Conservation (phyloP, 352 stramenopile genomes). For the Aphanomyces stellatus region DNA sequence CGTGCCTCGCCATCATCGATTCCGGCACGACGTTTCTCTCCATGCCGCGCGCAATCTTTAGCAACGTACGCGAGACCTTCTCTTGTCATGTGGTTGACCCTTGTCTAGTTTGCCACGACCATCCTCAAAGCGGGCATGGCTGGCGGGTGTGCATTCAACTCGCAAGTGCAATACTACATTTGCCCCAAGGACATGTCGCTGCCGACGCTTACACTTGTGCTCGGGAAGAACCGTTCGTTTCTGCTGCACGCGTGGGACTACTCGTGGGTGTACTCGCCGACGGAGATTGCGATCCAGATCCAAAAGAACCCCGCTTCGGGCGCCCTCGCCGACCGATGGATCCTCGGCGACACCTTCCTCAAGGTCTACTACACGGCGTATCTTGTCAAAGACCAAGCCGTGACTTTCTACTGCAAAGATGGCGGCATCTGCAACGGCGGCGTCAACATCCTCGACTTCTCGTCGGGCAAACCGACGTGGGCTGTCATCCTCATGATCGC, state of each 20-base stretch:
- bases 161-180: slow-evolving; percentile 37
- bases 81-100: background rate
- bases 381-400: slow-evolving; percentile 40
- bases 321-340: slow-evolving; percentile 48
- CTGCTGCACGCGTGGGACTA: slow-evolving; percentile 55
- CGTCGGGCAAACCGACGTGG: background rate
- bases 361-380: slow-evolving; percentile 66
- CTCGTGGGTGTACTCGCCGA: slow-evolving; percentile 27
- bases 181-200: slow-evolving; percentile 39
- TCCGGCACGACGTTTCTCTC: slow-evolving; percentile 50
- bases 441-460: slow-evolving; percentile 18
- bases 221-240: slow-evolving; percentile 36
- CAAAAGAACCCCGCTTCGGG: slow-evolving; percentile 20
- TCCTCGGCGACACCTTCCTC: slow-evolving; percentile 69
- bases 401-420: slow-evolving; percentile 63
- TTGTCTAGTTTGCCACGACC: slow-evolving; percentile 18
- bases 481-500: slow-evolving; percentile 10
- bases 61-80: slow-evolving; percentile 25
- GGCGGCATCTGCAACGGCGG: slow-evolving; percentile 23
- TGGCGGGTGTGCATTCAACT: slow-evolving; percentile 26
- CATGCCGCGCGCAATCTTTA: slow-evolving; percentile 40
- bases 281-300: slow-evolving; percentile 24
- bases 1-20: slow-evolving; percentile 44
- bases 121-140: slow-evolving; percentile 29
- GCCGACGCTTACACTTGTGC: slow-evolving; percentile 42